Evolutionary conservation across 768 basidiomycete genomes (phyloP).

Genomic region (Butyriboletus loyo): DNA sequence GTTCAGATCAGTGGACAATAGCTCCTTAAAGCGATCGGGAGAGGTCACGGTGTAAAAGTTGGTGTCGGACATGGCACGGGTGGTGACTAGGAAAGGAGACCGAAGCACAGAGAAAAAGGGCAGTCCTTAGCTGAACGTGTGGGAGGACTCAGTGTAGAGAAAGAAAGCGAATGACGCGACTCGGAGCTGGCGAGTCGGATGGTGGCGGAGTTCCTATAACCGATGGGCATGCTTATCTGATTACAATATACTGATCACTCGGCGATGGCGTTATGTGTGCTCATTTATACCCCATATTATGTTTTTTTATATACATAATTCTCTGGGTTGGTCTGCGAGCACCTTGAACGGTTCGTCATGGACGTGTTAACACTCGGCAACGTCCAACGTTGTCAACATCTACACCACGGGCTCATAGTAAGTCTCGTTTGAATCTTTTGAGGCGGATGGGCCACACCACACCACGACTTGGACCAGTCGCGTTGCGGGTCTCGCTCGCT

Average conservation of each 20-base stretch:
- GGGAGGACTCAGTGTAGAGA: neutral
- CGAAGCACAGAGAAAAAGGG: neutral
- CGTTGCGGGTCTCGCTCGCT: neutral
- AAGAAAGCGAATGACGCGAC: neutral
- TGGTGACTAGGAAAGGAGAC: neutral
- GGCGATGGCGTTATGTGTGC: neutral
- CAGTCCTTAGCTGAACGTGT: neutral
- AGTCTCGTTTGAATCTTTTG: neutral
- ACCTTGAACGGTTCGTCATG: neutral
- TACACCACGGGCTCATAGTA: too few species aligned
- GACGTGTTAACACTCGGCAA: too few species aligned
- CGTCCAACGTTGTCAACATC: too few species aligned
- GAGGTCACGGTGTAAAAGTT: conserved; percentile 55
- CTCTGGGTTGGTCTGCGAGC: neutral
- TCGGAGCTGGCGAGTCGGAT: neutral
- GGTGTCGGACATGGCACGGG: conserved; percentile 20
- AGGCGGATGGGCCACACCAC: neutral
- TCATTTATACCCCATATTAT: neutral
- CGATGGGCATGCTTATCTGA: neutral
- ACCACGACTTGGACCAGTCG: too few species aligned
- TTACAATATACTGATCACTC: neutral
- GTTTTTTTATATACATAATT: too few species aligned
- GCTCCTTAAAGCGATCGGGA: conserved; percentile 65
- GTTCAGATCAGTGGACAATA: conserved; percentile 73
- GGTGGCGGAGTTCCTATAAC: neutral